Evolutionary conservation across 1,284 basidiomycete species (phyloP).

Genomic region (Anthracocystis setariae): DNA sequence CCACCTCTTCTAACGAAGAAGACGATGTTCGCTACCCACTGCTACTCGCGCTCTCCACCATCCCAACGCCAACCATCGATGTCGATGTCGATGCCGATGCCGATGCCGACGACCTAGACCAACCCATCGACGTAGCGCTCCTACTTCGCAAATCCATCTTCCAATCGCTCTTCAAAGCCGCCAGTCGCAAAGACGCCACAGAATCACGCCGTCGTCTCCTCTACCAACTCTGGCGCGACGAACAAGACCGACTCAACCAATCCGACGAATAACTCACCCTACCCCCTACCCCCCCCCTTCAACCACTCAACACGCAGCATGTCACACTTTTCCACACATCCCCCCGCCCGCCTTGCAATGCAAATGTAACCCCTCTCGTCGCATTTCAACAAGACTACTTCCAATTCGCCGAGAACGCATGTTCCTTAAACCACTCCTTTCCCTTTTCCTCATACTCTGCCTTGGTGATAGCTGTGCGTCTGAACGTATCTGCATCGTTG

Average conservation of each 20-base stretch:
- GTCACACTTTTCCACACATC: too few relatives aligned
- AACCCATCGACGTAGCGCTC: constrained; percentile 19
- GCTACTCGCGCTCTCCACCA: constrained; percentile 35
- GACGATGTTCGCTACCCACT: constrained; percentile 33
- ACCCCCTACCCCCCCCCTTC: too few relatives aligned
- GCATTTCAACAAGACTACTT: too few relatives aligned
- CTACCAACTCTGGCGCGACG: constrained; percentile 79
- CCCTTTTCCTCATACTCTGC: constrained; percentile 92
- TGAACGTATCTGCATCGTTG: constrained; percentile 39
- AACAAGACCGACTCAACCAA: constrained; percentile 62
- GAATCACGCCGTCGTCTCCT: constrained; percentile 83
- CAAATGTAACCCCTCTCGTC: too few relatives aligned
- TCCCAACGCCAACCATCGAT: constrained; percentile 18
- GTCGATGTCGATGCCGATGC: constrained; percentile 20
- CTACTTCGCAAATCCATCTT: constrained; percentile 75
- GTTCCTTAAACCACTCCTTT: constrained; percentile 76
- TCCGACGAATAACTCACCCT: too few relatives aligned
- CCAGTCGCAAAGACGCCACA: constrained; percentile 78
- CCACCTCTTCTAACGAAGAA: constrained; percentile 6
- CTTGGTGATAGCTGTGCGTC: constrained; percentile 74
- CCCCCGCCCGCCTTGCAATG: too few relatives aligned
- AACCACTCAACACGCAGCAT: too few relatives aligned
- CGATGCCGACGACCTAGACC: background rate
- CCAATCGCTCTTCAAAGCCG: constrained; percentile 77
- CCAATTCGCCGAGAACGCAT: constrained; percentile 59